Evolutionary conservation across 148 eudicot genomes (phyloP).

Genomic region (Spergularia bocconei): DNA sequence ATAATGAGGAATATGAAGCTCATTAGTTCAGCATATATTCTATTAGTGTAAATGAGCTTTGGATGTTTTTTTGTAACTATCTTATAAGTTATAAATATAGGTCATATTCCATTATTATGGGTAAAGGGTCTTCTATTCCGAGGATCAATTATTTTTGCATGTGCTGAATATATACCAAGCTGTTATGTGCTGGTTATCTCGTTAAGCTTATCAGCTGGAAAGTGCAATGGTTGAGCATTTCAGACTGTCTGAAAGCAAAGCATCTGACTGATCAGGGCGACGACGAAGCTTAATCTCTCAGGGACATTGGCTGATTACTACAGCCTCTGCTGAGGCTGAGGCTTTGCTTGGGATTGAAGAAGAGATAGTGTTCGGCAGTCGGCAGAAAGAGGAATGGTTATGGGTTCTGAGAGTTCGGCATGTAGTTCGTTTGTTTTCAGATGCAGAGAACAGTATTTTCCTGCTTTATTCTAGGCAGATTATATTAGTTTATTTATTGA

Average conservation of each 20-base stretch:
- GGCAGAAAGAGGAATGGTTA: not conserved
- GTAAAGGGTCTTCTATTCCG: not conserved
- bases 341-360: not conserved
- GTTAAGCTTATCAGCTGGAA: slow-evolving; percentile 22
- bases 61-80: slow-evolving; percentile 29
- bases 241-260: slow-evolving; percentile 1
- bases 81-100: slow-evolving; percentile 25
- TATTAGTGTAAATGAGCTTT: slow-evolving; percentile 32
- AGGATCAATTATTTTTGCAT: slow-evolving; percentile 25
- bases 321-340: slow-evolving; percentile 1
- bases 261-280: not conserved
- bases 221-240: slow-evolving; percentile 13
- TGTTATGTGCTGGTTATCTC: slow-evolving; percentile 18
- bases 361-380: not conserved
- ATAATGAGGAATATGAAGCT: slow-evolving; percentile 14
- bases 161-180: slow-evolving; percentile 21
- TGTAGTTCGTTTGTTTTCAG: not conserved
- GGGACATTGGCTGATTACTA: not conserved
- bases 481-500: slow-evolving; percentile 1
- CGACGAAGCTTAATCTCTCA: not conserved
- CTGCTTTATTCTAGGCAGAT: slow-evolving; percentile 13
- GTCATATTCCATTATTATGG: slow-evolving; percentile 10
- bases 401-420: not conserved
- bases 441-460: not conserved
- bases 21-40: slow-evolving; percentile 26